Conservation (phyloP, 2,329 filamentous ascomycete species). For the Ceratocystis colombiana region DNA sequence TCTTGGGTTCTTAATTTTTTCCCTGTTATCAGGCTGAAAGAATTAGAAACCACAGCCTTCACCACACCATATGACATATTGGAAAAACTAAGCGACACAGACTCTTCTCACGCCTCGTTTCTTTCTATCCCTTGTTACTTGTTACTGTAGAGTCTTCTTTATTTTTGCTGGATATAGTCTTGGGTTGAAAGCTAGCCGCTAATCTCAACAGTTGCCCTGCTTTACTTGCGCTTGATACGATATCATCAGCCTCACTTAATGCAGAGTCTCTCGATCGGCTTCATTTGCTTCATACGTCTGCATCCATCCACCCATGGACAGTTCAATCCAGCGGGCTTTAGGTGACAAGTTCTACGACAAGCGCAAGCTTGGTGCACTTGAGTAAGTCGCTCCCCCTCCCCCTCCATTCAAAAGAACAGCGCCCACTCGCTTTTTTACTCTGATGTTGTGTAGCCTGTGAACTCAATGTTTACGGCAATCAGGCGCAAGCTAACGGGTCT, state of each 20-base stretch:
- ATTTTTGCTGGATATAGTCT: not conserved
- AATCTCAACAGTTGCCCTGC: not conserved
- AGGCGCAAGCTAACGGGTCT: conserved; percentile 10
- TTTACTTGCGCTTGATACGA: not conserved
- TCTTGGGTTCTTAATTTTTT: not conserved
- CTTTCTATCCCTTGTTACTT: not conserved
- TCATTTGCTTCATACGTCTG: not conserved
- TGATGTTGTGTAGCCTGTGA: no score
- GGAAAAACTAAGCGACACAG: no score
- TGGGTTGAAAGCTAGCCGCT: not conserved
- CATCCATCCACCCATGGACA: conserved; percentile 56
- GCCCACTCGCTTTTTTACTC: no score
- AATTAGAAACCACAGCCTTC: not conserved
- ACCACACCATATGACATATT: not conserved
- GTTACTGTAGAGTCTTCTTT: not conserved
- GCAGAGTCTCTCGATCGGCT: not conserved
- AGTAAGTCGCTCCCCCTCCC: conserved; percentile 51
- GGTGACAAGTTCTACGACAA: conserved; percentile 99
- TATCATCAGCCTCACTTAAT: conserved; percentile 4
- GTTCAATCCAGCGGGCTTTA: conserved; percentile 75
- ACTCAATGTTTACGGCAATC: no score
- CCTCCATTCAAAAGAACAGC: not conserved
- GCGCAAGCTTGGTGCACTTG: conserved; percentile 88
- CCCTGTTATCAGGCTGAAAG: not conserved
- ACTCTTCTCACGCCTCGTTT: not conserved